Evolutionary conservation across 2,329 filamentous ascomycete genomes (phyloP).

Genomic region (Colletotrichum incanum): DNA sequence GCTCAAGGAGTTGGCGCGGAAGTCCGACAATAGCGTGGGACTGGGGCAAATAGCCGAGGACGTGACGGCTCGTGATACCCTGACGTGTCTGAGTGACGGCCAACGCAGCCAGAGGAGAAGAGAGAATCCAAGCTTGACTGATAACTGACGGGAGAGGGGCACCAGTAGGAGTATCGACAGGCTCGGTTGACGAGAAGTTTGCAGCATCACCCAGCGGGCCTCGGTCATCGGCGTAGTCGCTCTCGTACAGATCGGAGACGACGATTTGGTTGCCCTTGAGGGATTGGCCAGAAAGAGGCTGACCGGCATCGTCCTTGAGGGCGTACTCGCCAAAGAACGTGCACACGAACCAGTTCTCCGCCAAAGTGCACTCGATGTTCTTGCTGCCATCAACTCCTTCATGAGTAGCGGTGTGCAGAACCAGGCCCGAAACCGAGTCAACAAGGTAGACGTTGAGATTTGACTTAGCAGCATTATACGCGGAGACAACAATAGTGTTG

Average conservation of each 20-base stretch:
- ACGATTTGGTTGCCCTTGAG: conserved; percentile 90
- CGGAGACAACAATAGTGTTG: conserved; percentile 84
- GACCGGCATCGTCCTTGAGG: conserved; percentile 64
- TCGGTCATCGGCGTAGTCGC: conserved; percentile 85
- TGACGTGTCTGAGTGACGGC: conserved; percentile 91
- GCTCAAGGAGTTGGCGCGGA: conserved; percentile 84
- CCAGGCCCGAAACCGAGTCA: conserved; percentile 87
- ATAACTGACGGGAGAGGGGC: conserved; percentile 80
- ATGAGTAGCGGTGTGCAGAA: conserved; percentile 81
- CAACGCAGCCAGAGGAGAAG: conserved; percentile 83
- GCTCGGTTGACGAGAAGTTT: conserved; percentile 85
- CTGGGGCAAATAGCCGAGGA: conserved; percentile 84
- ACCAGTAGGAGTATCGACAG: conserved; percentile 70
- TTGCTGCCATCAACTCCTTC: conserved; percentile 81
- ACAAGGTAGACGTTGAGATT: conserved; percentile 83
- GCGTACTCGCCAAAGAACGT: conserved; percentile 79
- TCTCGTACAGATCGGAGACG: conserved; percentile 92
- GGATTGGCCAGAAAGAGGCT: conserved; percentile 57
- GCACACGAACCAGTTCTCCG: conserved; percentile 97
- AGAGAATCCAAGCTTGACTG: conserved; percentile 85
- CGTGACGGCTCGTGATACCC: conserved; percentile 87
- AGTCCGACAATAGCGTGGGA: conserved; percentile 84
- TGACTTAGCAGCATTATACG: conserved; percentile 71
- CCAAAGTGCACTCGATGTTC: conserved; percentile 82
- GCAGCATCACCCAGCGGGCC: conserved; percentile 79